phyloP scores from a whole-genome alignment of 2,329 filamentous ascomycete genomes.

The Aspergillus novoparasiticus region DNA sequence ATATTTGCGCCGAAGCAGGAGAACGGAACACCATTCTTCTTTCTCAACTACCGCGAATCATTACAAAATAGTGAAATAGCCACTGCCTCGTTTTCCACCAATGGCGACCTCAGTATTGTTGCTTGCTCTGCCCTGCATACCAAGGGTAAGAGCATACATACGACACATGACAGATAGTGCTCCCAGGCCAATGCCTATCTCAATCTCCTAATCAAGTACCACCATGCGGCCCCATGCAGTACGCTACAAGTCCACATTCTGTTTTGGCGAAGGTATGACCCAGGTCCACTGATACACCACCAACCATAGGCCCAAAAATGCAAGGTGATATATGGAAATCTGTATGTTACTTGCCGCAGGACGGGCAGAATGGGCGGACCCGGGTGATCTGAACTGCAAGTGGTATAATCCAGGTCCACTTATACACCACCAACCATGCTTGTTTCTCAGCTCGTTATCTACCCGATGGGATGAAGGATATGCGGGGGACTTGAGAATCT shows the following conservation, averaged over 20 bases:
- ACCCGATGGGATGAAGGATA: neutral
- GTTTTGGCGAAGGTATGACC: neutral
- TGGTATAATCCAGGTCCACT: neutral
- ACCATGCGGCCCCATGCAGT: neutral
- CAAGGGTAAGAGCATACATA: neutral
- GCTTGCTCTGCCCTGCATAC: neutral
- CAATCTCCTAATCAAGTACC: neutral
- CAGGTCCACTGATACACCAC: neutral
- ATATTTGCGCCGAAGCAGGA: neutral
- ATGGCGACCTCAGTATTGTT: too few species aligned
- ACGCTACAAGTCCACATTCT: neutral
- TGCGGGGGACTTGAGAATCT: neutral
- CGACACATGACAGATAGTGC: neutral
- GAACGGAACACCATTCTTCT: neutral
- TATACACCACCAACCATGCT: neutral
- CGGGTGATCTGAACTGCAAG: neutral
- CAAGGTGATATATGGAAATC: neutral
- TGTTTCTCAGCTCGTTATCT: neutral
- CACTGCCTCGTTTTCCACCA: neutral
- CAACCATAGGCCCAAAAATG: neutral
- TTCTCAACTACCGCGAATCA: neutral
- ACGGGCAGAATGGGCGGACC: neutral
- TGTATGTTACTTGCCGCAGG: neutral
- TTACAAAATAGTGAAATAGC: neutral
- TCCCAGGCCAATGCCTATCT: neutral